Evolutionary conservation across 2,329 filamentous ascomycete species (phyloP).

Genomic region (Gaeumannomyces tritici): DNA sequence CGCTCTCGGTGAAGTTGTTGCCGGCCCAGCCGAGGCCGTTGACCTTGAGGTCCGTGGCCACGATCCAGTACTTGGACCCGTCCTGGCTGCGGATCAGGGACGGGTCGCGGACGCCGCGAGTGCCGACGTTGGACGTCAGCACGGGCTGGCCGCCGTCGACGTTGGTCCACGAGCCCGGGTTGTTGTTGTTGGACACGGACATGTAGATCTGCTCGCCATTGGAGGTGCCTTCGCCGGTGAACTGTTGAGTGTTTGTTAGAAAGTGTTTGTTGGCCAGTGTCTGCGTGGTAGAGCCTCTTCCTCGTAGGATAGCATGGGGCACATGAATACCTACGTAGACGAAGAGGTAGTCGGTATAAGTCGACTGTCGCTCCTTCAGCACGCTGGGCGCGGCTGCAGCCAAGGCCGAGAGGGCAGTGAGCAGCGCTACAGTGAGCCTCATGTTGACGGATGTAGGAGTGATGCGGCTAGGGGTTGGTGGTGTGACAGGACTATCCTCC

Average conservation of each 20-base stretch:
- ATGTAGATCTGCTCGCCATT: conserved; percentile 42
- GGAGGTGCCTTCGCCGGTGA: conserved; percentile 5
- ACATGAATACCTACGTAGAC: background rate
- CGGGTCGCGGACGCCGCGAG: conserved; percentile 39
- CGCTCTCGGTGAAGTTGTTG: conserved; percentile 35
- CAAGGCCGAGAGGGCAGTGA: background rate
- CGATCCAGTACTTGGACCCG: conserved; percentile 39
- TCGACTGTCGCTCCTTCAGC: background rate
- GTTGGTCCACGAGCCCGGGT: conserved; percentile 38
- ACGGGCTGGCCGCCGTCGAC: conserved; percentile 36
- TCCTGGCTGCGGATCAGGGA: conserved; percentile 41
- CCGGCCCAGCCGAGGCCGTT: conserved; percentile 41
- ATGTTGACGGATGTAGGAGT: background rate
- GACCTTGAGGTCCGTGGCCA: conserved; percentile 32
- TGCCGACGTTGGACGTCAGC: conserved; percentile 34
- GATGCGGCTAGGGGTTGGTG: background rate
- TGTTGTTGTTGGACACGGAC: conserved; percentile 40
- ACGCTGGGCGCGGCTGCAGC: background rate
- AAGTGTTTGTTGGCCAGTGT: background rate
- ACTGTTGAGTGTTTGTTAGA: background rate
- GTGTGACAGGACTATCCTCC: background rate
- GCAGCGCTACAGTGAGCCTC: background rate
- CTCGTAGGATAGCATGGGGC: too few species aligned
- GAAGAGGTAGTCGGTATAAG: background rate
- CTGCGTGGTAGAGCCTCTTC: too few species aligned